These are phyloP conservation scores for Sonneratia alba DNA, from an alignment of 345 rosid genomes.

Conservation along the genomic window DNA sequence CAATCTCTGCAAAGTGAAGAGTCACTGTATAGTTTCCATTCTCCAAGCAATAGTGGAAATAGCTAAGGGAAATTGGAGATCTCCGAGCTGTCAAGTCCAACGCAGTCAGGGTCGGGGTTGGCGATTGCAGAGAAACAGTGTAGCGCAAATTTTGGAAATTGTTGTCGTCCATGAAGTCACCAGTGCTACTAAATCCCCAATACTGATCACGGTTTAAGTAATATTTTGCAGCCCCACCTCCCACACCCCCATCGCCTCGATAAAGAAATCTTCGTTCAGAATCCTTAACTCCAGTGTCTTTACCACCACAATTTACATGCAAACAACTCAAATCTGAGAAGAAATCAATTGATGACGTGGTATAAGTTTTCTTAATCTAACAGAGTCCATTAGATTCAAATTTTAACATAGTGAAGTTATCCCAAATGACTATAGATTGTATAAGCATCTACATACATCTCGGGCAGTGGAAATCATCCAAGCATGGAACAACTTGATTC, in stretches of 20 bases:
- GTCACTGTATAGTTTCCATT: slow-evolving; percentile 42
- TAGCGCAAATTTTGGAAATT: slow-evolving; percentile 9
- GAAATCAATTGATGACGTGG: neutral
- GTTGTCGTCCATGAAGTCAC: slow-evolving; percentile 37
- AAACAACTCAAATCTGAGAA: slow-evolving; percentile 21
- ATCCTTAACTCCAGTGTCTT: slow-evolving; percentile 8
- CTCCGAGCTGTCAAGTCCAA: slow-evolving; percentile 41
- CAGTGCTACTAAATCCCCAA: slow-evolving; percentile 54
- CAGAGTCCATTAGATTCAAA: neutral
- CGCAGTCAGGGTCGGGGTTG: slow-evolving; percentile 9
- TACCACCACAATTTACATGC: slow-evolving; percentile 44
- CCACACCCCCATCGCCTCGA: slow-evolving; percentile 25
- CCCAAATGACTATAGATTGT: too few relatives aligned
- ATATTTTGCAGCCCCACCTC: slow-evolving; percentile 29
- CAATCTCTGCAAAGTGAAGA: slow-evolving; percentile 47
- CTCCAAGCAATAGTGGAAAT: slow-evolving; percentile 39
- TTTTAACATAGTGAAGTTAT: too few relatives aligned
- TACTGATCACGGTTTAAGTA: slow-evolving; percentile 8
- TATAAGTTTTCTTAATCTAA: neutral
- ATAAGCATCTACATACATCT: slow-evolving; percentile 1
- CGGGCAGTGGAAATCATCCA: slow-evolving; percentile 26
- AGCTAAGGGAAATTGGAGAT: slow-evolving; percentile 41
- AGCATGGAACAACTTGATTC: slow-evolving; percentile 20
- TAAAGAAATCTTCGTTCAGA: slow-evolving; percentile 17
- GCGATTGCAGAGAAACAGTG: slow-evolving; percentile 10